Percentiles rank a stretch among this genome's conserved stretches.
phyloP scores from a whole-genome alignment of 768 basidiomycete species.

The Cyclocybe cylindracea region DNA sequence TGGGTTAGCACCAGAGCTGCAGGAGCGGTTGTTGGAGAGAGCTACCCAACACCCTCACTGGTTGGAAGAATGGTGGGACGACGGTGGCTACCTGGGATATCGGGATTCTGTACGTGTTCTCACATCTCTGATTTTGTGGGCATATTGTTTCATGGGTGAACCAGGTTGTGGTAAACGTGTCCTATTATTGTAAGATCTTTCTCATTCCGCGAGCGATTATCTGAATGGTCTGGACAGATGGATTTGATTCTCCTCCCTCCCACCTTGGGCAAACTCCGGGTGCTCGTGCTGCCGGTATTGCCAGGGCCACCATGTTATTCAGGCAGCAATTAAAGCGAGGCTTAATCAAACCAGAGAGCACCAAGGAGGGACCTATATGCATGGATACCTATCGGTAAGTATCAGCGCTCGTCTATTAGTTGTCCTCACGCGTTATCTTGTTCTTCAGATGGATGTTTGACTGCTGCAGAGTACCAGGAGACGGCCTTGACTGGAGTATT shows the following conservation, averaged over 20 bases:
- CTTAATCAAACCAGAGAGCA: conserved; percentile 59
- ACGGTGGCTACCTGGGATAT: conserved; percentile 78
- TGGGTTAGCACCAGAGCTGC: conserved; percentile 55
- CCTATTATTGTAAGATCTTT: conserved; percentile 78
- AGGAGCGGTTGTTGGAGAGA: conserved; percentile 59
- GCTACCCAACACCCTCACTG: conserved; percentile 67
- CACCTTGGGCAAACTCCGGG: conserved; percentile 59
- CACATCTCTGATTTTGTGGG: conserved; percentile 2
- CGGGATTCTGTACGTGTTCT: conserved; percentile 68
- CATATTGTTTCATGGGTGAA: neutral
- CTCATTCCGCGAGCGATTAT: neutral
- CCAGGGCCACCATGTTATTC: conserved; percentile 74
- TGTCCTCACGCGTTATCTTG: neutral
- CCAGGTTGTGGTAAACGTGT: conserved; percentile 84
- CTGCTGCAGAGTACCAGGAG: conserved; percentile 80
- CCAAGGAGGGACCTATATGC: conserved; percentile 71
- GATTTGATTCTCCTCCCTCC: conserved; percentile 67
- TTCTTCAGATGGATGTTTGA: conserved; percentile 85
- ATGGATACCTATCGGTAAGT: conserved; percentile 85
- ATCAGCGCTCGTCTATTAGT: neutral
- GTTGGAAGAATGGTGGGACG: conserved; percentile 97
- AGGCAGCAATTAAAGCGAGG: conserved; percentile 70
- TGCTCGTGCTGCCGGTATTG: conserved; percentile 70
- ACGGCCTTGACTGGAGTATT: conserved; percentile 77
- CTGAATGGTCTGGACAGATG: conserved; percentile 50